Percentiles rank a stretch among this genome's conserved stretches.
These are phyloP conservation scores for Hemileccinum impolitum DNA, from an alignment of 768 basidiomycete genomes.

Conservation along the genomic window DNA sequence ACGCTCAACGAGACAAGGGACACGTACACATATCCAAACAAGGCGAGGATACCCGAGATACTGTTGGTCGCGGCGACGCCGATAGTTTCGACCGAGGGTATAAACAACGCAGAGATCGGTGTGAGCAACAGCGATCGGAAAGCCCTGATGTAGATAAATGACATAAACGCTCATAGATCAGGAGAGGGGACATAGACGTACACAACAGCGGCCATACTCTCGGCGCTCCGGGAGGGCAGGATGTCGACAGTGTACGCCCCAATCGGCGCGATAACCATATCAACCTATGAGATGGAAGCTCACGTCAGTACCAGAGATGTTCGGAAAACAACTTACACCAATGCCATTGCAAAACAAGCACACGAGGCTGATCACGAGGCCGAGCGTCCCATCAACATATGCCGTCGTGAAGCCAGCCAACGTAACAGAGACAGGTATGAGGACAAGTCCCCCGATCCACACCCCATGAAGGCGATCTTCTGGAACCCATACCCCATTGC, in stretches of 20 bases:
- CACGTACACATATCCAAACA: slow-evolving; percentile 53
- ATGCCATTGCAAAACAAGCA: slow-evolving; percentile 65
- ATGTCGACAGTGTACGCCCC: slow-evolving; percentile 61
- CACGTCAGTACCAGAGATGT: not conserved
- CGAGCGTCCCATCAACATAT: slow-evolving; percentile 47
- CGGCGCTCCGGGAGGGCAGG: slow-evolving; percentile 57
- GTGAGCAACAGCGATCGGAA: slow-evolving; percentile 23
- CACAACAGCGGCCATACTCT: slow-evolving; percentile 55
- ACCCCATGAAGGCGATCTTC: slow-evolving; percentile 64
- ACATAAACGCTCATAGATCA: not conserved
- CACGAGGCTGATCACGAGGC: slow-evolving; percentile 48
- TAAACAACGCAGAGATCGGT: slow-evolving; percentile 12
- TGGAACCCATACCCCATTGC: slow-evolving; percentile 59
- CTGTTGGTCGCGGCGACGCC: slow-evolving; percentile 52
- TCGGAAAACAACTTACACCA: slow-evolving; percentile 42
- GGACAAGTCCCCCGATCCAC: slow-evolving; percentile 41
- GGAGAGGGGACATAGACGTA: slow-evolving; percentile 28
- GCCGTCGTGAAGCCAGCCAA: slow-evolving; percentile 46
- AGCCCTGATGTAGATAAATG: slow-evolving; percentile 7
- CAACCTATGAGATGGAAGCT: slow-evolving; percentile 38
- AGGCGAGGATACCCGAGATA: slow-evolving; percentile 42
- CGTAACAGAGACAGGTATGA: slow-evolving; percentile 53
- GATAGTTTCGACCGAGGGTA: slow-evolving; percentile 46
- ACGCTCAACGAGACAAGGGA: not conserved
- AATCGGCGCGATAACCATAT: slow-evolving; percentile 53